Evolutionary conservation across 208 protist species (phyloP), one percentile per base, ranked within the genome.

Genomic region (Novymonas esmeraldas): DNA sequence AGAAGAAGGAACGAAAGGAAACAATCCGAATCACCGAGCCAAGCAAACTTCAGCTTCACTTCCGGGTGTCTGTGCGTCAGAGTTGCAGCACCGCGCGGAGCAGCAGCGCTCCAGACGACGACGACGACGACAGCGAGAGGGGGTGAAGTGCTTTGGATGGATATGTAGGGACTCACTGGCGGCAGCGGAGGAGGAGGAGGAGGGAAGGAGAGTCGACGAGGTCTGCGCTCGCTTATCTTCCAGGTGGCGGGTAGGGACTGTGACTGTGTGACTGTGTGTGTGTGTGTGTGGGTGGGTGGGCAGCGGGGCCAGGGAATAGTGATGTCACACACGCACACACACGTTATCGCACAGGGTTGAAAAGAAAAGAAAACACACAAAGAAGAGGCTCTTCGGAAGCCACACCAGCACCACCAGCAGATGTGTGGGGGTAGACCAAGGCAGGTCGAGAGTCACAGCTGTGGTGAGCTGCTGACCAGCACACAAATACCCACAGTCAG

Each of bases 1-100:
- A n/a, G n/a, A n/a, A n/a, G n/a, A n/a, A n/a, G n/a, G n/a, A n/a
- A n/a, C n/a, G n/a, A 29, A 33, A 31, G 51, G 31, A 57, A 31
- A 39, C 5, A 39, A 57, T 57, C 28, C 28, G 31, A 57, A 13
- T 36, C 31, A 39, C 51, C 51, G 28, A n/a, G n/a, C n/a, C n/a
- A n/a, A n/a, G n/a, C n/a, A n/a, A n/a, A n/a, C n/a, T n/a, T n/a
- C n/a, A n/a, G n/a, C n/a, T 13, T 26, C 51, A 38, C 14, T 22
- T 22, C 48, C n/a, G n/a, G n/a, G n/a, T n/a, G n/a, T n/a, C n/a
- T n/a, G n/a, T n/a, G n/a, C n/a, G n/a, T n/a, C n/a, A n/a, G n/a
- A n/a, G n/a, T n/a, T n/a, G n/a, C n/a, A n/a, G n/a, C n/a, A n/a
- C n/a, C n/a, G n/a, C n/a, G n/a, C n/a, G n/a, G n/a, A n/a, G n/a